Conservation (phyloP, 768 basidiomycete species). For the Kwoniella newhampshirensis region DNA sequence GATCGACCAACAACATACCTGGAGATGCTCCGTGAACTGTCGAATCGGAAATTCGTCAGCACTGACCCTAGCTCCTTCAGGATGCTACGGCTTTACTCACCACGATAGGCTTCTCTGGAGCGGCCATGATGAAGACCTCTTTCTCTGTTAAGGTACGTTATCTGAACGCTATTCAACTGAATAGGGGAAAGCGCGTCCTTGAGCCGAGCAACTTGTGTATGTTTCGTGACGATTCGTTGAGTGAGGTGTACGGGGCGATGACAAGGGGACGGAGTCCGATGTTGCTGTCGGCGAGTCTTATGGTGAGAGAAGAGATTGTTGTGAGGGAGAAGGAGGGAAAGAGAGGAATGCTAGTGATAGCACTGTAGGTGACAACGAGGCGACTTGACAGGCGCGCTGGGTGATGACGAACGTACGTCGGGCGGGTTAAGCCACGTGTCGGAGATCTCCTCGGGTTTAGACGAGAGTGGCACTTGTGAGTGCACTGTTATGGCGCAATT, state of each 20-base stretch:
- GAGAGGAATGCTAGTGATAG: background rate
- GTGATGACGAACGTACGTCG: too few relatives aligned
- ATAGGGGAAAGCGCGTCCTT: background rate
- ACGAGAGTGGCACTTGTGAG: background rate
- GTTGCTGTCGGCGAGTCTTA: too few relatives aligned
- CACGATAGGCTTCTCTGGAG: conserved; percentile 47
- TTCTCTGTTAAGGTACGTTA: background rate
- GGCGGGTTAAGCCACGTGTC: too few relatives aligned
- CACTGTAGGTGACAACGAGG: too few relatives aligned
- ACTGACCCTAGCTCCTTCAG: too few relatives aligned
- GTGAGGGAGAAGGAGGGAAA: background rate
- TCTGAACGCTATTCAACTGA: background rate
- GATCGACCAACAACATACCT: conserved; percentile 47
- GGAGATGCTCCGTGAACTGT: conserved; percentile 56
- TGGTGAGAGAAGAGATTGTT: too few relatives aligned
- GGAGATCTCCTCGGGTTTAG: too few relatives aligned
- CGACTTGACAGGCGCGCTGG: too few relatives aligned
- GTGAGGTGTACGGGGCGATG: too few relatives aligned
- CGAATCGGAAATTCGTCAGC: too few relatives aligned
- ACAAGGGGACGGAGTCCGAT: too few relatives aligned
- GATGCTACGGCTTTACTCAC: too few relatives aligned
- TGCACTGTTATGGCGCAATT: background rate
- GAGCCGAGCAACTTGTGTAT: background rate
- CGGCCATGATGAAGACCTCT: conserved; percentile 16
- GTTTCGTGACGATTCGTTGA: background rate